A percentile compares a stretch with the other conserved stretches of the same genome.
phyloP scores from a whole-genome alignment of 2,329 filamentous ascomycete species.

The Camillea tinctor region DNA sequence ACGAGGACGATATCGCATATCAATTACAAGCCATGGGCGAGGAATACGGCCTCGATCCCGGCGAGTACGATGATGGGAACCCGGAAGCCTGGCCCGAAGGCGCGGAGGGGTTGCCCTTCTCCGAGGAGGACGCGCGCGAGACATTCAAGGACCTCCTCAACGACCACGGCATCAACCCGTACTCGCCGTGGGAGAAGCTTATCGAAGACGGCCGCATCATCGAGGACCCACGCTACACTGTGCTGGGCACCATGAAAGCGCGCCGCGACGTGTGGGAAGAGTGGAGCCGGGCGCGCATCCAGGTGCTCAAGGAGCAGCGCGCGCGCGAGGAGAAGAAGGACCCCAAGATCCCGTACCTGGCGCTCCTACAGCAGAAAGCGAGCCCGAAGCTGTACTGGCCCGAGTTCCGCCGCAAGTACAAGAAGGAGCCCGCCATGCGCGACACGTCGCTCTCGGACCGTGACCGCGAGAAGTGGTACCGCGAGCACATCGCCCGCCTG shows the following conservation, averaged over 20 bases:
- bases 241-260: slow-evolving; percentile 75
- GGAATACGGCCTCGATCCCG: slow-evolving; percentile 76
- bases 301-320: slow-evolving; percentile 67
- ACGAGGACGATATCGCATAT: slow-evolving; percentile 90
- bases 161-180: slow-evolving; percentile 80
- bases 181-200: slow-evolving; percentile 86
- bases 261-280: slow-evolving; percentile 80
- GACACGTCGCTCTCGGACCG: slow-evolving; percentile 70
- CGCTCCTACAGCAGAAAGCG: slow-evolving; percentile 76
- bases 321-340: slow-evolving; percentile 78
- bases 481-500: slow-evolving; percentile 68
- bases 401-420: slow-evolving; percentile 90
- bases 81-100: slow-evolving; percentile 67
- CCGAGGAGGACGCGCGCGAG: slow-evolving; percentile 71
- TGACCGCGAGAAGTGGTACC: slow-evolving; percentile 76
- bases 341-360: slow-evolving; percentile 77
- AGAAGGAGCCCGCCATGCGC: slow-evolving; percentile 77
- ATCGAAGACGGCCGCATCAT: slow-evolving; percentile 79
- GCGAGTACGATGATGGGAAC: slow-evolving; percentile 69
- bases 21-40: slow-evolving; percentile 88
- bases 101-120: slow-evolving; percentile 67
- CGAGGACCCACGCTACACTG: slow-evolving; percentile 83
- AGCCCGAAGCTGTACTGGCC: slow-evolving; percentile 95
- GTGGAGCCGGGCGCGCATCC: slow-evolving; percentile 79
- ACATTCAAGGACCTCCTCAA: slow-evolving; percentile 85